Base-by-base conservation (phyloP, 768 basidiomycete genomes). In the Amanita exitialis region DNA sequence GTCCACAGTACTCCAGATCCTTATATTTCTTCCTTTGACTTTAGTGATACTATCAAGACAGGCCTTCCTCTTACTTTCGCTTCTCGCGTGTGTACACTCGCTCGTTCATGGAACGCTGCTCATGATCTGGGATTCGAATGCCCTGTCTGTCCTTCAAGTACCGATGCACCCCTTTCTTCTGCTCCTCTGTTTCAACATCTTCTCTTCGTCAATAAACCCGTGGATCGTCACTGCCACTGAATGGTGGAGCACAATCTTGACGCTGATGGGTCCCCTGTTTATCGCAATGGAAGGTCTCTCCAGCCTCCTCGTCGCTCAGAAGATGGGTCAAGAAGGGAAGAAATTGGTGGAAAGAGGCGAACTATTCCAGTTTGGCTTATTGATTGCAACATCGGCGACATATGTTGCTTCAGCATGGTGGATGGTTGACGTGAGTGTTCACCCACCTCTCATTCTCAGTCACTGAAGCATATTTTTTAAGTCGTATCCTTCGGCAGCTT, bases 131-230 rank as follows among this genome's bases (percentile, higher is more conserved):
- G 79, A 80, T 51, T 86, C 86, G 10, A 71, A 79, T 42, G 76
- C 79, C 12, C 73, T 91, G 46, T 81, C 86, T 12, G 74, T 92
- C 53, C 71, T 90, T 51, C 90, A 92, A 67, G 77, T 91, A 28
- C 90, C 90, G 7, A 82, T 90, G 72, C 89, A 91, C 63, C 82
- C 89, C 0, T 88, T 91, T 66, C 75, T 92, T 30, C 80, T 92
- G 38, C 82, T 92, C 44, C 78, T 91, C 52, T 87, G 80, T 63
- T 92, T 92, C 76, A 92, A 92, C 62, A 74, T 82, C 34, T 90
- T 90, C 65, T 79, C 87, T 1, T 74, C 82, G 18, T 69, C 79
- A 21, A 75, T 78, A 20, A 73, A 77, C 53, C 79, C 83, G 6
- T 74, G 70, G 64, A 62, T 90, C 5, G 57, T 75, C 8, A 73